These are phyloP conservation scores for Calcarisporium arbuscula DNA, from an alignment of 2,329 filamentous ascomycete genomes.

Conservation along the genomic window DNA sequence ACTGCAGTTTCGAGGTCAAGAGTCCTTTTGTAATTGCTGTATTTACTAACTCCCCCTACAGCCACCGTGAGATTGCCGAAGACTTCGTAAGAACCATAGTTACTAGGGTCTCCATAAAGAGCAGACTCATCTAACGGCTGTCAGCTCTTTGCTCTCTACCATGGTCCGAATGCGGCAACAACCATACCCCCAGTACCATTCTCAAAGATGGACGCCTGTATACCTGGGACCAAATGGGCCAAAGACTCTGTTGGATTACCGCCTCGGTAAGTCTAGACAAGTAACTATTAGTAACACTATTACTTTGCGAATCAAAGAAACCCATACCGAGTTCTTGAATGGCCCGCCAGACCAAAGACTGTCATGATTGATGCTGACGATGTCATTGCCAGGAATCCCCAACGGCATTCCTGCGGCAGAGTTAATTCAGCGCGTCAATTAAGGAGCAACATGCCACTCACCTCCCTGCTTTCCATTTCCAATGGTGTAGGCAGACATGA, in stretches of 20 bases:
- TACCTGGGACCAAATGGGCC: slow-evolving; percentile 29
- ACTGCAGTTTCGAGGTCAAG: slow-evolving; percentile 39
- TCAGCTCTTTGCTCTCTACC: not conserved
- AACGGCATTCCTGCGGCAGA: slow-evolving; percentile 32
- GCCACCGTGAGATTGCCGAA: slow-evolving; percentile 38
- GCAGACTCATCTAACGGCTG: slow-evolving; percentile 22
- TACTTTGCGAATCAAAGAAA: no score
- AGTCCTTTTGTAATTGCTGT: slow-evolving; percentile 29
- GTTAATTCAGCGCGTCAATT: not conserved
- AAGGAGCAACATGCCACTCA: no score
- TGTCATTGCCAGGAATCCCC: slow-evolving; percentile 34
- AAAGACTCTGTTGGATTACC: slow-evolving; percentile 35
- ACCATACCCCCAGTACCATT: slow-evolving; percentile 44
- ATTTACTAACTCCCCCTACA: slow-evolving; percentile 23
- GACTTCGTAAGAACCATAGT: slow-evolving; percentile 41
- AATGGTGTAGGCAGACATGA: slow-evolving; percentile 36
- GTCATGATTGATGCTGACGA: slow-evolving; percentile 40
- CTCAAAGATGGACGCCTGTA: slow-evolving; percentile 40
- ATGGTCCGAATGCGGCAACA: not conserved
- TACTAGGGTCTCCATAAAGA: slow-evolving; percentile 30
- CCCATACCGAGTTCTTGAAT: slow-evolving; percentile 33
- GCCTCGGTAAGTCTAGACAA: slow-evolving; percentile 34
- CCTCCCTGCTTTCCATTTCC: slow-evolving; percentile 42
- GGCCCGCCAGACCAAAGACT: slow-evolving; percentile 45
- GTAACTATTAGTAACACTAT: no score